A percentile compares a stretch with the other conserved stretches of the same genome.
Conservation (phyloP, 257 asterid genomes). For the Nicotiana tabacum region DNA sequence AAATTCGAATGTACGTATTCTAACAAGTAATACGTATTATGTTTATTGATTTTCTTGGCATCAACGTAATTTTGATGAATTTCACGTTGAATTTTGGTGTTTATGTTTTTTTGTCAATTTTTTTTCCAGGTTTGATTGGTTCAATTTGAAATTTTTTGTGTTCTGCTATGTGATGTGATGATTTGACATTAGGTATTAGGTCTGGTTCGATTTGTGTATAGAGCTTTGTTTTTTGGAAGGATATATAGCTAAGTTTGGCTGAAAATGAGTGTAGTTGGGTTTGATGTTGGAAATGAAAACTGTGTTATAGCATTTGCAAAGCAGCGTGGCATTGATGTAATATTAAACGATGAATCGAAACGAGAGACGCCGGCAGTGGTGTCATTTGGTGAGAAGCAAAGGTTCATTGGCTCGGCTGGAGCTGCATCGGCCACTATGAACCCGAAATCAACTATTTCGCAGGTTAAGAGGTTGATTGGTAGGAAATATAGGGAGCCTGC, state of each 20-base stretch:
- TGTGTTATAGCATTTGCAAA: constrained; percentile 83
- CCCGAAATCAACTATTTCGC: constrained; percentile 88
- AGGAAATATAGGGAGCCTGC: constrained; percentile 47
- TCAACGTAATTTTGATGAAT: neutral
- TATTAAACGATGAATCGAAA: constrained; percentile 83
- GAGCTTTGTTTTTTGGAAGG: constrained; percentile 4
- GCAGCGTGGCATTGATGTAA: constrained; percentile 81
- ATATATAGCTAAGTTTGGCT: constrained; percentile 11
- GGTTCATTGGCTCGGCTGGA: constrained; percentile 87
- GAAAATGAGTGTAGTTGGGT: constrained; percentile 85
- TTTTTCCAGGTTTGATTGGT: constrained; percentile 6
- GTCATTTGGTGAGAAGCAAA: constrained; percentile 88
- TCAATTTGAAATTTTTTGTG: neutral
- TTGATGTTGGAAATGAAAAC: constrained; percentile 92
- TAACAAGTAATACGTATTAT: neutral
- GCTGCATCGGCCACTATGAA: constrained; percentile 91
- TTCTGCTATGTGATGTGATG: neutral
- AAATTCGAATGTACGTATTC: neutral
- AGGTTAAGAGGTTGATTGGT: constrained; percentile 87
- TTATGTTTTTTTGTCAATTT: neutral
- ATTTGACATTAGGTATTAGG: neutral
- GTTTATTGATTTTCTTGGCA: neutral
- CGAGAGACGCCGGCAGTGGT: constrained; percentile 88
- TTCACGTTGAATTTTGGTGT: neutral
- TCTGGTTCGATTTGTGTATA: neutral